phyloP scores from a whole-genome alignment of 306 rosid species.

The Cucumis cinereus region DNA sequence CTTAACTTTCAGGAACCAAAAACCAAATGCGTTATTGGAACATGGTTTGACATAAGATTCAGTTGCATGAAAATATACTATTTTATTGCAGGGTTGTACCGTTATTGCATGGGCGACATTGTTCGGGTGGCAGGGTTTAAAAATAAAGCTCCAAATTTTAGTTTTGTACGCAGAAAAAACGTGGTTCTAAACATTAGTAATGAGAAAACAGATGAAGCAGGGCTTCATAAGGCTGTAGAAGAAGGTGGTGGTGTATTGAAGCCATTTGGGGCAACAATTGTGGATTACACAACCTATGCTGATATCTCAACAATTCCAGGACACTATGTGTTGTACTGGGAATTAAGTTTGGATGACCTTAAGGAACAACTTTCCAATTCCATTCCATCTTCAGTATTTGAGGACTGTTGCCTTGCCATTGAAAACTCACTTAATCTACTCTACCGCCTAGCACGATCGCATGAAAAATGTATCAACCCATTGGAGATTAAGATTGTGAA shows the following conservation, averaged over 20 bases:
- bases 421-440: slow-evolving; percentile 39
- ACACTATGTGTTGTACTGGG: slow-evolving; percentile 40
- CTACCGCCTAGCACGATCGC: slow-evolving; percentile 37
- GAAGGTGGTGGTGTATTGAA: slow-evolving; percentile 21
- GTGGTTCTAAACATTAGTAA: slow-evolving; percentile 35
- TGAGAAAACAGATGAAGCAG: slow-evolving; percentile 48
- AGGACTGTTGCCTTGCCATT: slow-evolving; percentile 35
- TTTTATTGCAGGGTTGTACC: slow-evolving; percentile 30
- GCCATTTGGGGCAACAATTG: slow-evolving; percentile 20
- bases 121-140: slow-evolving; percentile 47
- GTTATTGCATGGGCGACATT: slow-evolving; percentile 45
- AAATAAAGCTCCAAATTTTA: slow-evolving; percentile 48
- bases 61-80: neutral
- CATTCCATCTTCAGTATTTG: slow-evolving; percentile 25
- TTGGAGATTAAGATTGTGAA: slow-evolving; percentile 46
- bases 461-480: slow-evolving; percentile 34
- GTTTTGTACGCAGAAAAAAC: slow-evolving; percentile 38
- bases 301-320: slow-evolving; percentile 43
- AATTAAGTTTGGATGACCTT: neutral
- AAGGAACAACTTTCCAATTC: neutral
- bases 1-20: too few relatives aligned
- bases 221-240: slow-evolving; percentile 43
- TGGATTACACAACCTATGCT: slow-evolving; percentile 38
- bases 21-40: too few relatives aligned
- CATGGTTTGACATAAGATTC: neutral